Percentiles rank a stretch among this genome's conserved stretches.
Evolutionary conservation across 139 green algal species (phyloP).

Genomic region (Klebsormidium nitens): DNA sequence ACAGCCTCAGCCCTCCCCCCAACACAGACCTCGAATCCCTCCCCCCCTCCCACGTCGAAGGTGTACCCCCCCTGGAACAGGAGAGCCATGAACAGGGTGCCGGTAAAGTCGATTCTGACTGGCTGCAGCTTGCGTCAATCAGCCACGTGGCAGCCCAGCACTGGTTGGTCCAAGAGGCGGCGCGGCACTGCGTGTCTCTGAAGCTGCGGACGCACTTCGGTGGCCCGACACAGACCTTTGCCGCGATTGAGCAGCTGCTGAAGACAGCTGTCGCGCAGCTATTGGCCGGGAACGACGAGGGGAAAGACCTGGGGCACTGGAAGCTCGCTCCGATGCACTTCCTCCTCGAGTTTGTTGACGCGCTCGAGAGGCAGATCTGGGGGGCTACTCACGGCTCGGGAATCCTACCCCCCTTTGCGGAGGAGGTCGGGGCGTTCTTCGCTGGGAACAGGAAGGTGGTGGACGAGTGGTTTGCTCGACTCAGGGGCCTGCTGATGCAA

Average conservation of each 20-base stretch:
- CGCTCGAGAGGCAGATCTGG: constrained; percentile 28
- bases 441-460: no score
- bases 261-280: not conserved
- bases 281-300: not conserved
- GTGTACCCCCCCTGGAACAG: no score
- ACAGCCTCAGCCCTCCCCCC: not conserved
- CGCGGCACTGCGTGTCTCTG: constrained; percentile 10
- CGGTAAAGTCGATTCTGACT: not conserved
- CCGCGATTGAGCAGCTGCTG: constrained; percentile 50
- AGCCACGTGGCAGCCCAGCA: constrained; percentile 6
- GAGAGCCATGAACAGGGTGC: not conserved
- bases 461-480: no score
- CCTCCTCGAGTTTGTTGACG: constrained; percentile 42
- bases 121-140: constrained; percentile 4
- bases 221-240: constrained; percentile 62
- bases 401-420: no score
- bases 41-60: no score
- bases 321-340: not conserved
- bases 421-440: no score
- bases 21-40: not conserved
- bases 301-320: not conserved
- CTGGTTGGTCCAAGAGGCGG: constrained; percentile 21
- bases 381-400: no score
- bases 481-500: no score
- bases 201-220: constrained; percentile 53